Conservation (phyloP, 2,329 filamentous ascomycete species). For the Talaromyces marneffei region DNA sequence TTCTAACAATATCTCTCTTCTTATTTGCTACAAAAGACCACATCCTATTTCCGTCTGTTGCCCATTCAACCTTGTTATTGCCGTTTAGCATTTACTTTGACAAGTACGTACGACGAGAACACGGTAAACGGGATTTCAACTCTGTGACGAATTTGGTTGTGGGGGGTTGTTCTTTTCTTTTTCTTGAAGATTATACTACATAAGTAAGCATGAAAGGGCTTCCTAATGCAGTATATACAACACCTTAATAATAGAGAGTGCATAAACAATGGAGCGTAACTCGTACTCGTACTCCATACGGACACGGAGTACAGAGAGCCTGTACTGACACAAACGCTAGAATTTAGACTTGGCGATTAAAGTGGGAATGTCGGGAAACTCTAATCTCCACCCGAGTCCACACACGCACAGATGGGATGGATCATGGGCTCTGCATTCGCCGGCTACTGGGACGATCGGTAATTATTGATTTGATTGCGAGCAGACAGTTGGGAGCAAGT, state of each 20-base stretch:
- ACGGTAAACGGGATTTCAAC: not conserved
- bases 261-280: not conserved
- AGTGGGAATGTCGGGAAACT: not conserved
- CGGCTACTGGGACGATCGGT: not conserved
- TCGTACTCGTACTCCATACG: not conserved
- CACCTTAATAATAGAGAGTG: not conserved
- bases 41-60: not conserved
- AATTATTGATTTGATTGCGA: not conserved
- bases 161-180: not conserved
- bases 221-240: not conserved
- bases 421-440: not conserved
- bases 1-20: not conserved
- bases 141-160: too few species aligned
- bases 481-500: not conserved
- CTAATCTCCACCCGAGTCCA: not conserved
- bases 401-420: not conserved
- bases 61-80: not conserved
- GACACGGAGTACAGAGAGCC: not conserved
- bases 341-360: not conserved
- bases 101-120: not conserved
- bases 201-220: not conserved
- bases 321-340: conserved; percentile 1
- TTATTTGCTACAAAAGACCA: not conserved
- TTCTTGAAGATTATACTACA: not conserved
- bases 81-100: not conserved